phyloP scores from a whole-genome alignment of 2,329 filamentous ascomycete genomes.

The Ophiostoma angusticollis region DNA sequence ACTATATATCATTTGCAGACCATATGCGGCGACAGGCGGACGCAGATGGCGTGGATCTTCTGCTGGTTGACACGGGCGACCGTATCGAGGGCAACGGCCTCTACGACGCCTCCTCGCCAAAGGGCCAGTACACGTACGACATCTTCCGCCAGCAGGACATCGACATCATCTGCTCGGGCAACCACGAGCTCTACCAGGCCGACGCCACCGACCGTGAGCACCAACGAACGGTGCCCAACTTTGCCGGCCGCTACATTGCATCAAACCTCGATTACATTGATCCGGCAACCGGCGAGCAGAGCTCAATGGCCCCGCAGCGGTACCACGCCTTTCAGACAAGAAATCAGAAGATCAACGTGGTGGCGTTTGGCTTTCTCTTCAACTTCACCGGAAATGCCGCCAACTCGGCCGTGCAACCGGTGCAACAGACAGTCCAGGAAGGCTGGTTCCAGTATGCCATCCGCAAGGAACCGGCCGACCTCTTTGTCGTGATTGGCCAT shows the following conservation, averaged over 20 bases:
- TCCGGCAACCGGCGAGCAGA: slow-evolving; percentile 47
- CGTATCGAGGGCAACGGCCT: slow-evolving; percentile 87
- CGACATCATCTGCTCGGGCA: slow-evolving; percentile 77
- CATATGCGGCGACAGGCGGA: slow-evolving; percentile 73
- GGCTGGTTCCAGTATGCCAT: slow-evolving; percentile 83
- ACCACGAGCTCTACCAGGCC: slow-evolving; percentile 85
- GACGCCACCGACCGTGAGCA: slow-evolving; percentile 70
- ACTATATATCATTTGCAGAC: slow-evolving; percentile 85
- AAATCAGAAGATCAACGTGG: slow-evolving; percentile 69
- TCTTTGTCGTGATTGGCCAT: slow-evolving; percentile 80
- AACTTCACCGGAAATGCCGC: slow-evolving; percentile 85
- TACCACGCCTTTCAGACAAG: slow-evolving; percentile 87
- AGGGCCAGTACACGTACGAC: slow-evolving; percentile 78
- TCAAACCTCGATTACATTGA: slow-evolving; percentile 88
- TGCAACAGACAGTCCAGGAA: slow-evolving; percentile 69
- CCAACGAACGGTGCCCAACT: slow-evolving; percentile 69
- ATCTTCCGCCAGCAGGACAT: slow-evolving; percentile 74
- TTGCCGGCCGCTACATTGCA: slow-evolving; percentile 66
- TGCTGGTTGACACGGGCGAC: slow-evolving; percentile 94
- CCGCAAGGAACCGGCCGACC: slow-evolving; percentile 60
- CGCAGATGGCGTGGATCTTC: slow-evolving; percentile 62
- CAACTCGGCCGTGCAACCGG: slow-evolving; percentile 73
- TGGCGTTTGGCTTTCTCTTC: slow-evolving; percentile 91
- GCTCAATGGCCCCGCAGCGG: slow-evolving; percentile 60
- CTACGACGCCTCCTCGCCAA: slow-evolving; percentile 79